Evolutionary conservation across 495 filamentous ascomycete species (phyloP).

Genomic region (Cairneyella variabilis): DNA sequence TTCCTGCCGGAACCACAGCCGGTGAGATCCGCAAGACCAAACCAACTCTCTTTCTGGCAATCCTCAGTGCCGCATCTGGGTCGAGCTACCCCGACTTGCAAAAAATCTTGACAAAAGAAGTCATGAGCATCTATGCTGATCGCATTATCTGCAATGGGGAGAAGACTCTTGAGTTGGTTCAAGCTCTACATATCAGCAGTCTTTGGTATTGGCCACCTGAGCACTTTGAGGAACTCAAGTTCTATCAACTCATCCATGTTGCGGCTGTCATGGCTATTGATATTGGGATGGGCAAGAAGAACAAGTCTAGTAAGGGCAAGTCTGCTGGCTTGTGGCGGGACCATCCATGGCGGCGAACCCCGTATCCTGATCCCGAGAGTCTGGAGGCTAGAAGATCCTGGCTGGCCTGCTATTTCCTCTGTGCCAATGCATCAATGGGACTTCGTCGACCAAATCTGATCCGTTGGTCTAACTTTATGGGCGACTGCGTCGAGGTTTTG

Average conservation of each 20-base stretch:
- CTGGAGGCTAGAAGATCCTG: conserved; percentile 75
- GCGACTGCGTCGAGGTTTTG: conserved; percentile 74
- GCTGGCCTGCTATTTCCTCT: conserved; percentile 78
- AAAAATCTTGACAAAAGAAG: conserved; percentile 58
- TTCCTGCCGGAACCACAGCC: conserved; percentile 62
- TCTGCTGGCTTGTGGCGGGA: conserved; percentile 38
- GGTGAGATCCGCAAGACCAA: conserved; percentile 63
- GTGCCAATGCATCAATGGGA: conserved; percentile 68
- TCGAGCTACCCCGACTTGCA: conserved; percentile 58
- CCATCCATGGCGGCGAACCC: conserved; percentile 43
- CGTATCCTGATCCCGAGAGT: conserved; percentile 55
- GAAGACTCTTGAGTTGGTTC: conserved; percentile 83
- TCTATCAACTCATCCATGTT: conserved; percentile 82
- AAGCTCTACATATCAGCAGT: conserved; percentile 67
- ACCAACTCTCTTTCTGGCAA: conserved; percentile 77
- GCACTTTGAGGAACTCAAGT: conserved; percentile 81
- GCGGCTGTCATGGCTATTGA: conserved; percentile 85
- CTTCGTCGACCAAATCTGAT: conserved; percentile 78
- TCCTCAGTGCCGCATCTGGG: conserved; percentile 66
- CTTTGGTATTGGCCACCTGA: conserved; percentile 86
- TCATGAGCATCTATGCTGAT: conserved; percentile 70
- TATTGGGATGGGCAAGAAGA: conserved; percentile 67
- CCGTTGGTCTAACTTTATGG: conserved; percentile 79
- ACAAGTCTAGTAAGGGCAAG: conserved; percentile 34
- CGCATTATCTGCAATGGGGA: conserved; percentile 69